Base-by-base conservation (phyloP, 192 early-diverging fungal genomes). In the Podila verticillata region DNA sequence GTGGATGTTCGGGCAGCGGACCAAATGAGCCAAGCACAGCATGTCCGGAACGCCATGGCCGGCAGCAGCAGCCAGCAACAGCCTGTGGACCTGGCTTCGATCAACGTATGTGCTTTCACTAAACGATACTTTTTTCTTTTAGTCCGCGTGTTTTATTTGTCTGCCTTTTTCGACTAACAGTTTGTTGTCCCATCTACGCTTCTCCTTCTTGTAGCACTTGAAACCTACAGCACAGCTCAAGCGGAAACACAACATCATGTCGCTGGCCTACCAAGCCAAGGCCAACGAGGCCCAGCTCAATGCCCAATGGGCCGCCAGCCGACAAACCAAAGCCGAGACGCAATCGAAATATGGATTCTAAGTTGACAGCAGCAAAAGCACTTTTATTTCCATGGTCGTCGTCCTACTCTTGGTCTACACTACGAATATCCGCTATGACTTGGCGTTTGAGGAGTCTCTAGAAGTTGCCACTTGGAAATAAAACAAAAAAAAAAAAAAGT, bases 211-310 rank as follows among this genome's bases (percentile, higher is more conserved):
- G 19, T 74, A 88, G 82, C 84, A 85, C 57, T 77, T 87, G 63
- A 83, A 87, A 65, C 87, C 88, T 15, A 84, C 82, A 58, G 81
- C 82, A 44, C 72, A 74, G 65, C 91, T 93, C 71, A 92, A 91
- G 68, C 88, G 88, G 47, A 93, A 91, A 65, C 89, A 94, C 83
- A 95, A 95, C 65, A 88, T 94, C 65, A 91, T 94, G 90, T 92
- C 89, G 30, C 71, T 95, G 39, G 94, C 93, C 12, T 85, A 88
- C 57, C 90, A 93, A 72, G 90, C 94, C n/a, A 86, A 89, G 60
- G 89, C 87, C 26, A 91, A 89, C 63, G 88, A 91, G 61, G 75
- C 79, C 34, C 85, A 87, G 51, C 57, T 95, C 34, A 86, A 86
- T 28, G 92, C 92, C 63, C 74, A 82, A 10, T 88, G 87, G 82